These are phyloP conservation scores for Tuber borchii DNA, from an alignment of 495 filamentous ascomycete genomes.

Conservation along the genomic window DNA sequence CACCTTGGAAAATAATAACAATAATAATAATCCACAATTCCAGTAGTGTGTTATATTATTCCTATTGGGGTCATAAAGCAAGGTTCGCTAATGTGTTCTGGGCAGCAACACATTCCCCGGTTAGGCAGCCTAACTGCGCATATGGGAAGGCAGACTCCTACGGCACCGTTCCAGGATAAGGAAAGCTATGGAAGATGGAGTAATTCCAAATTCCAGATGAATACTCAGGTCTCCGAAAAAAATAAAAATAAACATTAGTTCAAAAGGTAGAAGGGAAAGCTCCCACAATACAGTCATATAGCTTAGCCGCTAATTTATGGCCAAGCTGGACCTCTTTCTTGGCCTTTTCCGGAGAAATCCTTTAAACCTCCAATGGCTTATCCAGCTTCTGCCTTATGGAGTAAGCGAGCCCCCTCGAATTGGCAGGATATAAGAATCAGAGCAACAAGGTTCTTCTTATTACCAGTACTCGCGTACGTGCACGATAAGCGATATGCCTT, in stretches of 20 bases:
- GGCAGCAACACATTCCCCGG: background rate
- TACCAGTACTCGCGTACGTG: background rate
- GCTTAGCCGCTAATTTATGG: background rate
- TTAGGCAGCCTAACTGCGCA: background rate
- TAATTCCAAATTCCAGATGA: background rate
- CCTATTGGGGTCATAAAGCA: no score
- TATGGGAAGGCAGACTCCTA: background rate
- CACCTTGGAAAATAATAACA: background rate
- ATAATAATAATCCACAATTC: background rate
- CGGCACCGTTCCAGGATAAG: no score
- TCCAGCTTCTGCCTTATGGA: background rate
- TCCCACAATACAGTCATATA: background rate
- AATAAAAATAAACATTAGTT: background rate
- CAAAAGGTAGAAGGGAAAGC: background rate
- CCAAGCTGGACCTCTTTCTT: background rate
- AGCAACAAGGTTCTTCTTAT: background rate
- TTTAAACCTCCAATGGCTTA: background rate
- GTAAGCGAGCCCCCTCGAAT: background rate
- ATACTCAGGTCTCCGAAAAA: background rate
- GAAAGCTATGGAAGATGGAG: background rate
- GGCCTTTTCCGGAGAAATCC: background rate
- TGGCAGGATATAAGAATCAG: background rate
- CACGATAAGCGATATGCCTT: background rate
- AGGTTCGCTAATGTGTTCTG: background rate
- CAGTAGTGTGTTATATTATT: no score